A percentile compares a stretch with the other conserved stretches of the same genome.
Evolutionary conservation across 2,329 filamentous ascomycete species (phyloP).

Genomic region (Neonectria punicea): DNA sequence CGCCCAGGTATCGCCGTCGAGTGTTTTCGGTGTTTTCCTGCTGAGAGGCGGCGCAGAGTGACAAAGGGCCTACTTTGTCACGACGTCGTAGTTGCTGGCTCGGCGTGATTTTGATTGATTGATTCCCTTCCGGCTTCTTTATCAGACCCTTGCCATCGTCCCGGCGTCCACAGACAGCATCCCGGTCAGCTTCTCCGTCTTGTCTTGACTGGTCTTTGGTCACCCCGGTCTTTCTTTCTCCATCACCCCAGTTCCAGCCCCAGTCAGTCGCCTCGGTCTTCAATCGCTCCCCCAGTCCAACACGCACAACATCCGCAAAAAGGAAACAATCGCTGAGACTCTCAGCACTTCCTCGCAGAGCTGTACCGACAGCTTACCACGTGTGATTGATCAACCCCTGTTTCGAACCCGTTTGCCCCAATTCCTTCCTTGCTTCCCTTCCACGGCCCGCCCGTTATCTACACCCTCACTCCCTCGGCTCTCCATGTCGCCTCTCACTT

Average conservation of each 20-base stretch:
- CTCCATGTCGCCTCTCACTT: neutral
- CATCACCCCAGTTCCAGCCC: neutral
- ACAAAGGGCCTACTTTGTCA: too few relatives aligned
- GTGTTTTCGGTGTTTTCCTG: too few relatives aligned
- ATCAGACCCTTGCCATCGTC: neutral
- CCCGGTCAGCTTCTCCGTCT: too few relatives aligned
- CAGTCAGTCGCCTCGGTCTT: neutral
- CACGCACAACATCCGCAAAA: conserved; percentile 1
- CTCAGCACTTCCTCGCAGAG: neutral
- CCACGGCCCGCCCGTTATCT: conserved; percentile 22
- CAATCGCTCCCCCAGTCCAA: neutral
- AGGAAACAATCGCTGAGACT: conserved; percentile 8
- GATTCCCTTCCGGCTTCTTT: neutral
- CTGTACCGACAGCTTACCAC: conserved; percentile 16
- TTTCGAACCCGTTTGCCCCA: neutral
- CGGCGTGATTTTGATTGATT: neutral
- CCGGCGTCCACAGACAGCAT: too few relatives aligned
- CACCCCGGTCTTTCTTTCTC: too few relatives aligned
- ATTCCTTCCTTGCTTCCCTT: conserved; percentile 17
- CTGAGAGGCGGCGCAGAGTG: too few relatives aligned
- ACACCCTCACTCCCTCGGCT: neutral
- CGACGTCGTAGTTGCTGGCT: neutral
- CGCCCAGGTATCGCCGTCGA: neutral
- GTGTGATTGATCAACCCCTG: conserved; percentile 12
- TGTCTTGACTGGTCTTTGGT: too few relatives aligned